Evolutionary conservation across 768 basidiomycete species (phyloP).

Genomic region (Kwoniella dejecticola): DNA sequence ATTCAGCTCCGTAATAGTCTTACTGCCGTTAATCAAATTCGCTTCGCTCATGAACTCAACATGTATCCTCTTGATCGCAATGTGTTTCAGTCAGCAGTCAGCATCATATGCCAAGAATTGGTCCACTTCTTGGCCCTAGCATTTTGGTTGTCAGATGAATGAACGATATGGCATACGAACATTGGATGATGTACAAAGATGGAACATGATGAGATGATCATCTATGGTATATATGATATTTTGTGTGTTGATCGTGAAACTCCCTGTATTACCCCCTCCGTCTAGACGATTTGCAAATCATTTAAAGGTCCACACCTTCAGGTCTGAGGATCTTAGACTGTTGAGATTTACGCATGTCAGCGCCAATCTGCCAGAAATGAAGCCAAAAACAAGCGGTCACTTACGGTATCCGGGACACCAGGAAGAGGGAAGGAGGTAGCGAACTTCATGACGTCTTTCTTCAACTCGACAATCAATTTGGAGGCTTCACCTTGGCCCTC

Average conservation of each 20-base stretch:
- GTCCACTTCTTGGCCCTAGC: too few relatives aligned
- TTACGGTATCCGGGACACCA: constrained; percentile 66
- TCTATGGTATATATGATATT: constrained; percentile 1
- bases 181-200: constrained; percentile 3
- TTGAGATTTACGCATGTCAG: background rate
- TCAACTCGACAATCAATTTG: constrained; percentile 70
- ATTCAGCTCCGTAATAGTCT: too few relatives aligned
- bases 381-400: constrained; percentile 7
- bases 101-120: too few relatives aligned
- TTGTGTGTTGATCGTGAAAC: background rate
- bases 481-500: constrained; percentile 61
- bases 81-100: too few relatives aligned
- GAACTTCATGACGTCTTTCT: constrained; percentile 76
- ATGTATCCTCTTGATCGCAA: too few relatives aligned
- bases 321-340: constrained; percentile 32
- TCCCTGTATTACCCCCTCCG: background rate
- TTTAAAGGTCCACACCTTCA: constrained; percentile 44
- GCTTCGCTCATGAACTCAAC: too few relatives aligned
- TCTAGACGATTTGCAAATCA: background rate
- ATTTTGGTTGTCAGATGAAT: constrained; percentile 25
- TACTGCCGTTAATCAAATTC: too few relatives aligned
- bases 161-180: constrained; percentile 19
- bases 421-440: constrained; percentile 90
- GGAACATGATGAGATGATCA: constrained; percentile 19
- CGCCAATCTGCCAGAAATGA: background rate